Percentiles rank a stretch among this genome's conserved stretches.
Evolutionary conservation across 2,329 filamentous ascomycete species (phyloP).

Genomic region (Fusarium poae): DNA sequence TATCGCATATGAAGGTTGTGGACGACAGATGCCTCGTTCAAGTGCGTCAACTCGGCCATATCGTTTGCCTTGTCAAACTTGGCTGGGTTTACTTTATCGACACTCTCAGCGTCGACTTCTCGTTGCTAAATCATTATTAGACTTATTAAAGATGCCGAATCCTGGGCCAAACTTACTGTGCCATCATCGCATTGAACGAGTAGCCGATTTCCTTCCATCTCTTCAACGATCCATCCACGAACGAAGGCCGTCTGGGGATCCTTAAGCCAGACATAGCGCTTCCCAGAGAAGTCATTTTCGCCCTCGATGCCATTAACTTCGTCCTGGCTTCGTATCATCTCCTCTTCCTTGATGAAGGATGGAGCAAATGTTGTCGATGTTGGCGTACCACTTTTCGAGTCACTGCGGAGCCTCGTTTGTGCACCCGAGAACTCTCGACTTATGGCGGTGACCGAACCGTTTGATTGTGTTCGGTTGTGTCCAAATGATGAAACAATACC

Average conservation of each 20-base stretch:
- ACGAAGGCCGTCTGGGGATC: constrained; percentile 90
- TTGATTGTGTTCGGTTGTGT: constrained; percentile 79
- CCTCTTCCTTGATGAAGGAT: constrained; percentile 92
- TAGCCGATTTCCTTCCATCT: constrained; percentile 76
- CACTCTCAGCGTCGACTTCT: constrained; percentile 85
- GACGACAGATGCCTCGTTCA: constrained; percentile 97
- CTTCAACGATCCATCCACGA: constrained; percentile 91
- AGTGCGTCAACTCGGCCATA: constrained; percentile 97
- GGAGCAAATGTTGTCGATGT: constrained; percentile 90
- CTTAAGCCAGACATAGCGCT: constrained; percentile 97
- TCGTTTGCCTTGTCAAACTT: constrained; percentile 99
- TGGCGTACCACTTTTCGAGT: constrained; percentile 75
- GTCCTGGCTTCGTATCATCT: constrained; percentile 71
- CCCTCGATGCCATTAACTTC: constrained; percentile 84
- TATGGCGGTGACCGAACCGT: constrained; percentile 60
- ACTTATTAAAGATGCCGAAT: background rate
- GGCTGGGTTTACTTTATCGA: constrained; percentile 98
- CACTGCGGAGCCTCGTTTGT: constrained; percentile 56
- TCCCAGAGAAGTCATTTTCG: constrained; percentile 98
- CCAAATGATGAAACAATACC: constrained; percentile 57
- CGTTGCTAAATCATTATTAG: constrained; percentile 73
- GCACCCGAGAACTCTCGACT: constrained; percentile 25
- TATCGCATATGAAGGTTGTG: constrained; percentile 97
- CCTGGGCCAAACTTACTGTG: constrained; percentile 68
- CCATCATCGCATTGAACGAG: constrained; percentile 95